phyloP scores from a whole-genome alignment of 208 protist species.

The Trypanosoma grayi region DNA sequence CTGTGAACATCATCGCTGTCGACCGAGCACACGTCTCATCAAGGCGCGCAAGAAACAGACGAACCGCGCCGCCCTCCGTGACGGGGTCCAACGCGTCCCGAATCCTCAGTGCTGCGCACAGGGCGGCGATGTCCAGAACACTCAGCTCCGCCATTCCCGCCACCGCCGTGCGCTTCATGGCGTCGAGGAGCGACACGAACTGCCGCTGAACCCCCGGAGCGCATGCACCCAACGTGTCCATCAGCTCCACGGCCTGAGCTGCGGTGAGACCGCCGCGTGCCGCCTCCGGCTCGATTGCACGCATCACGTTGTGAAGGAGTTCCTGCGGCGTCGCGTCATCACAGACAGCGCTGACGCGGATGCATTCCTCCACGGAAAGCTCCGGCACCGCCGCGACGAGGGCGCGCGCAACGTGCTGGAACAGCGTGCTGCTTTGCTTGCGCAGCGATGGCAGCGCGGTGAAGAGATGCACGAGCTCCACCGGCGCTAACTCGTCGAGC shows the following conservation, averaged over 20 bases:
- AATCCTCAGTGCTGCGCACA: conserved; percentile 50
- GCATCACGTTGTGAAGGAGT: conserved; percentile 50
- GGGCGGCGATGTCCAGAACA: conserved; percentile 66
- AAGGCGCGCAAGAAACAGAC: conserved; percentile 32
- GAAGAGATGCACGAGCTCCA: conserved; percentile 69
- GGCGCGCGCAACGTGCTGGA: conserved; percentile 35
- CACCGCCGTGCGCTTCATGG: conserved; percentile 23
- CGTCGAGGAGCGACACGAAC: conserved; percentile 24
- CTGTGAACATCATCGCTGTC: conserved; percentile 67
- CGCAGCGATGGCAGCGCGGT: conserved; percentile 65
- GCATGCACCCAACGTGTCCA: conserved; percentile 53
- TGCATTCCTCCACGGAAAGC: conserved; percentile 76
- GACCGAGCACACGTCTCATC: conserved; percentile 59
- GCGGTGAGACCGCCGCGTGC: conserved; percentile 27
- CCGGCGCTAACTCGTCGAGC: conserved; percentile 40
- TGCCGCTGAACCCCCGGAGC: conserved; percentile 8
- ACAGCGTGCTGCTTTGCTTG: conserved; percentile 51
- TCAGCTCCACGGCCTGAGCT: conserved; percentile 51
- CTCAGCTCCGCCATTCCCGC: conserved; percentile 32
- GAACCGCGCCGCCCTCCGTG: conserved; percentile 32
- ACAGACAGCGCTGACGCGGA: conserved; percentile 53
- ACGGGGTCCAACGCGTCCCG: conserved; percentile 16
- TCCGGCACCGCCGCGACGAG: conserved; percentile 53
- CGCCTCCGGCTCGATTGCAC: conserved; percentile 34
- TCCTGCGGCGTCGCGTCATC: conserved; percentile 36